These are phyloP conservation scores for Castanea sativa DNA, from an alignment of 306 rosid genomes.

Conservation along the genomic window DNA sequence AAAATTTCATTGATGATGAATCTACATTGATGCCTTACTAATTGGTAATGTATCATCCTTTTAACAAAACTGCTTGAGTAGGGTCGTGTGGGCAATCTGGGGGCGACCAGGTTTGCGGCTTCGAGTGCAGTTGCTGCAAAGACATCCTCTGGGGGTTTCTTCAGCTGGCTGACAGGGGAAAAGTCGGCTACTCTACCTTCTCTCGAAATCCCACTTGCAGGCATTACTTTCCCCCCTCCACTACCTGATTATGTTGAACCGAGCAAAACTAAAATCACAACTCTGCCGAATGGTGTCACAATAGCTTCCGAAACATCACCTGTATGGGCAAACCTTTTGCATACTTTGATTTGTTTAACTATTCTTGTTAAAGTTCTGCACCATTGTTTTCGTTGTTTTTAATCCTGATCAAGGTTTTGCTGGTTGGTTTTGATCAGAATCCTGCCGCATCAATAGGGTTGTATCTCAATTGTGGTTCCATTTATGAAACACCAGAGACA, in stretches of 20 bases:
- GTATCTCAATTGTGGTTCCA: constrained; percentile 85
- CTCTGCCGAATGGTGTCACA: constrained; percentile 76
- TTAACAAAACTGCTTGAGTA: constrained; percentile 24
- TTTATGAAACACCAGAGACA: constrained; percentile 70
- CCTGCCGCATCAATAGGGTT: constrained; percentile 91
- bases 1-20: neutral
- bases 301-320: constrained; percentile 75
- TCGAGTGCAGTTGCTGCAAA: constrained; percentile 56
- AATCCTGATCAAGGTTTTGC: constrained; percentile 15
- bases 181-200: constrained; percentile 55
- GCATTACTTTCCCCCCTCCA: constrained; percentile 59
- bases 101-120: constrained; percentile 57
- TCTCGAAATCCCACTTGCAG: constrained; percentile 54
- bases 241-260: constrained; percentile 69
- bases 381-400: constrained; percentile 1
- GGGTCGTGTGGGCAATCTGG: constrained; percentile 58
- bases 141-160: constrained; percentile 59
- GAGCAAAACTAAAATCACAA: constrained; percentile 73
- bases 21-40: neutral
- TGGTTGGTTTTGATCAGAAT: constrained; percentile 52
- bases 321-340: constrained; percentile 39
- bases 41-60: neutral
- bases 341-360: neutral
- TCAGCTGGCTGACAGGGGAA: constrained; percentile 80
- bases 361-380: neutral